These are phyloP conservation scores for Vitis hybrid DNA, from an alignment of 177 flowering plant genomes.

Conservation along the genomic window DNA sequence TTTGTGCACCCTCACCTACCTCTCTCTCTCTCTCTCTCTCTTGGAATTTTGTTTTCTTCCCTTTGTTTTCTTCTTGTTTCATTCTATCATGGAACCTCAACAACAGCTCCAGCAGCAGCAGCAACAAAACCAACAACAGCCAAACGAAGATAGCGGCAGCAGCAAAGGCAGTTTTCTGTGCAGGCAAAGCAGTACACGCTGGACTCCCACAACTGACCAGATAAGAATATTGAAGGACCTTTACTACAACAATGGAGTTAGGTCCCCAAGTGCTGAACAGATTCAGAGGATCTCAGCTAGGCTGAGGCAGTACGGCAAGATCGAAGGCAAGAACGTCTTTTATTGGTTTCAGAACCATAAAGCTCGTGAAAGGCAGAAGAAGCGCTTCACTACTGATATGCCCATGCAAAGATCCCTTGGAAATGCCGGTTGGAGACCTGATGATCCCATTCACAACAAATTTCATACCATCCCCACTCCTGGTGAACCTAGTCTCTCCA, in stretches of 20 bases:
- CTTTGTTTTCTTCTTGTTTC: slow-evolving; percentile 20
- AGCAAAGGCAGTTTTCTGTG: slow-evolving; percentile 45
- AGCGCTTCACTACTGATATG: slow-evolving; percentile 46
- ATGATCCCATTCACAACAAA: slow-evolving; percentile 25
- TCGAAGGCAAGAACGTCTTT: slow-evolving; percentile 97
- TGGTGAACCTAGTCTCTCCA: background rate
- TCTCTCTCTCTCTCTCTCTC: slow-evolving; percentile 13
- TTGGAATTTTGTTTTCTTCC: slow-evolving; percentile 21
- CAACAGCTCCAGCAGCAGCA: slow-evolving; percentile 25
- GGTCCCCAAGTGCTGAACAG: slow-evolving; percentile 89
- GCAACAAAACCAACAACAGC: slow-evolving; percentile 24
- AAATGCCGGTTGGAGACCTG: slow-evolving; percentile 16
- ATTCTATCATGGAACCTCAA: slow-evolving; percentile 45
- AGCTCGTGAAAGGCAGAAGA: slow-evolving; percentile 96
- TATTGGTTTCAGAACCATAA: slow-evolving; percentile 99
- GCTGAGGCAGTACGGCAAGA: slow-evolving; percentile 87
- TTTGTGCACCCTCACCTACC: background rate
- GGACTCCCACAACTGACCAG: slow-evolving; percentile 96
- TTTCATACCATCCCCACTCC: slow-evolving; percentile 13
- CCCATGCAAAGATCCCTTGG: slow-evolving; percentile 14
- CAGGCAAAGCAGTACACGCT: slow-evolving; percentile 81
- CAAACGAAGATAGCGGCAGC: slow-evolving; percentile 24
- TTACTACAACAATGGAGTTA: slow-evolving; percentile 85
- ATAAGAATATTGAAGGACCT: slow-evolving; percentile 84
- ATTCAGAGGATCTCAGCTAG: slow-evolving; percentile 88